Evolutionary conservation across 2,329 filamentous ascomycete species (phyloP), one percentile per base, ranked within the genome.

Genomic region (Mollisiaceae sp.): DNA sequence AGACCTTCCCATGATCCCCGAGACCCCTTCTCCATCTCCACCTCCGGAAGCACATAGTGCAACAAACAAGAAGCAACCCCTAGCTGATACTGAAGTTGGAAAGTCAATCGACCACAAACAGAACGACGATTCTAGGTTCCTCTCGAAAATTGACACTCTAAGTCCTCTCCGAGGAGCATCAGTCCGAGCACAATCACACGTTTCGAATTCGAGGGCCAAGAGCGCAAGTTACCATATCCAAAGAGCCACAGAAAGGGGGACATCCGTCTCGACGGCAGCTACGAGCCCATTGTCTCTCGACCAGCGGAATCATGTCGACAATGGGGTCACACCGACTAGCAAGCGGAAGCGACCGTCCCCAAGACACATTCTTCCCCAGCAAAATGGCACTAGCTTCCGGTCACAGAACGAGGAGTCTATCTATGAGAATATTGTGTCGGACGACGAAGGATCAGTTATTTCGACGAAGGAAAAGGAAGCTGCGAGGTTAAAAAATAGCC

Each of bases 391-490:
- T 22, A 39, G 38, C 4, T 32, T 24, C 52, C 36, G 63, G 47
- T 65, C 63, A 6, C 41, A 55, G 1, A 62, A 71, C 39, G 68
- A 72, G 45, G 56, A 64, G 15, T 72, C 54, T 15, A 63, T 75
- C 8, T 75, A 75, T 50, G 73, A 75, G 12, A 65, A 71, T 45
- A 69, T 75, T 58, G 60, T 54, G 11, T 70, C 71, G 20, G 73
- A 74, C 39, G 67, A 71, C 15, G 71, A 72, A 43, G 64, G 62
- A 2, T 54, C 62, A 36, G 59, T 66, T 38, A 64, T 67, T 39
- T 22, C 66, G 12, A 68, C 36, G 35, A 60, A 52, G 18, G 68
- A 66, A n/a, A 73, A 65, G 57, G 52, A 64, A n/a, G 50, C 38
- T 0, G 45, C 71, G 43, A 74, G 68, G 47, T 43, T 58, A 8